Conservation (phyloP, 2,329 filamentous ascomycete genomes). For the Pseudogymnoascus sp. region DNA sequence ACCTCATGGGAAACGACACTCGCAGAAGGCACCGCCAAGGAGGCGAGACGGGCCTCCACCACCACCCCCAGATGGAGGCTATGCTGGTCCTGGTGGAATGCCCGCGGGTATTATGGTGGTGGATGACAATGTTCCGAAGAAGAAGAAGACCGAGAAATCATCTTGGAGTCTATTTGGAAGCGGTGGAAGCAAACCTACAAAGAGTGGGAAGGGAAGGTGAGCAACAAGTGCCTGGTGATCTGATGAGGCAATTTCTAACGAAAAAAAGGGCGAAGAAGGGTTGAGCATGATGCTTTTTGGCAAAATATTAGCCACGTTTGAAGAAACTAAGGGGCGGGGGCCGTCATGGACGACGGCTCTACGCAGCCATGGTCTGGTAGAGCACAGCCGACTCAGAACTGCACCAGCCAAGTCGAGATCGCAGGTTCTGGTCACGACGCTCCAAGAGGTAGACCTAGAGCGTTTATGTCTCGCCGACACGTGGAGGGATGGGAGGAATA, state of each 20-base stretch:
- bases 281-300: neutral
- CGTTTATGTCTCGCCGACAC: neutral
- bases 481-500: neutral
- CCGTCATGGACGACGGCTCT: neutral
- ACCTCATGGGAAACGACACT: neutral
- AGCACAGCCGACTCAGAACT: neutral
- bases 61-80: neutral
- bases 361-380: neutral
- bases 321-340: neutral
- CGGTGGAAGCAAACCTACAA: neutral
- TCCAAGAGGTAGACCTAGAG: neutral
- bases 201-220: neutral
- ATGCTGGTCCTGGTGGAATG: neutral
- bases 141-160: neutral
- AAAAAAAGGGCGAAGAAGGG: neutral
- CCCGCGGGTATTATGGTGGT: neutral
- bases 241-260: neutral
- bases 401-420: neutral
- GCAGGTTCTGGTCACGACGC: neutral
- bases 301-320: neutral
- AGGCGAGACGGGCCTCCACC: constrained; percentile 13
- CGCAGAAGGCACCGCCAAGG: constrained; percentile 18
- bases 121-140: neutral
- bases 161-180: neutral
- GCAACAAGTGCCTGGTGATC: neutral